Base-by-base conservation (phyloP, 495 filamentous ascomycete species). In the Penicillium silybi region DNA sequence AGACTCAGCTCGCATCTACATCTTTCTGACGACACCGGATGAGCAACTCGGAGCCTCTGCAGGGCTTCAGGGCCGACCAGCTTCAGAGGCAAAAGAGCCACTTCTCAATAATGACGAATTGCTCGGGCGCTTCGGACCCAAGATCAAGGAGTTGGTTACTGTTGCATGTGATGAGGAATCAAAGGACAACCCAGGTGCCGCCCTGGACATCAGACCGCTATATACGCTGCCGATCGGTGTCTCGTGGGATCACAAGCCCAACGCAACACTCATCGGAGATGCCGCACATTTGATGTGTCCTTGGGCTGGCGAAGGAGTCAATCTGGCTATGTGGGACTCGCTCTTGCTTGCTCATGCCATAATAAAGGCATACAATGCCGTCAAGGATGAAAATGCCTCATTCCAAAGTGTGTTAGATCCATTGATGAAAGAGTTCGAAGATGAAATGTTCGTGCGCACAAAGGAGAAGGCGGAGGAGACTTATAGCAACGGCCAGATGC, bases 211-310 rank as follows among this genome's bases (percentile, higher is more conserved):
- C 53, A 62, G 64, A 20, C 62, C 64, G 9, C 50, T 81, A 0
- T 83, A 76, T 49, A 79, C 75, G 60, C 67, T 85, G 0, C 79
- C 80, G 2, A 64, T 77, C 4, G 81, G 77, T 11, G 44, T 68
- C 25, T 54, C 51, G 4, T 85, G 81, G 80, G 60, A 71, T 47
- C 62, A 70, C 15, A 52, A 59, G 0, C 48, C 65, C 0, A 71
- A 75, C 9, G 64, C 79, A 7, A 81, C 82, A 3, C 58, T 85
- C 7, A 67, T 84, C 20, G 83, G 83, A 4, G 83, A 85, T 63
- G 79, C 83, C 4, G 83, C 83, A 5, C 81, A 86, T 56, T 52
- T 85, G 6, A 83, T 83, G 81, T 78, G 75, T 2, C 81, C 81
- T 0, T 83, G 79, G 55, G 78, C 76, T 0, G 83, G 83, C 6